Evolutionary conservation across 441 rosid genomes (phyloP).

Genomic region (Brassica balearica): DNA sequence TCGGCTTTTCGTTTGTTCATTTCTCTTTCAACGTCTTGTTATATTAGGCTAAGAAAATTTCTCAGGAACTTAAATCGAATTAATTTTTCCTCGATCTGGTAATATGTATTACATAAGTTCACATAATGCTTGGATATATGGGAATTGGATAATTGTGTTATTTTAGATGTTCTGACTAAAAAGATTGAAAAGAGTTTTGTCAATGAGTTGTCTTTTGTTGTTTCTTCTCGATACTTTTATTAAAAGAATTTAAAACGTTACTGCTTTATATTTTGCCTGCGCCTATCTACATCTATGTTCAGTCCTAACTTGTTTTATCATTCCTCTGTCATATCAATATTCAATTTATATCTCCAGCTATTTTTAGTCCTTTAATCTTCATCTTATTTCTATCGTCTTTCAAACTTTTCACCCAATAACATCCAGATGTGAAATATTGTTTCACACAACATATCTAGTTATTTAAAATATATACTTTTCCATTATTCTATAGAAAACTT

Average conservation of each 20-base stretch:
- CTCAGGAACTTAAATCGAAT: background rate
- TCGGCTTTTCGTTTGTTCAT: slow-evolving; percentile 29
- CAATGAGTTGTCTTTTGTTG: slow-evolving; percentile 44
- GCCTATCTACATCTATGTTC: slow-evolving; percentile 41
- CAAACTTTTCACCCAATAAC: background rate
- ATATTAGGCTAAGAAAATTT: background rate
- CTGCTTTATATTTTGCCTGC: slow-evolving; percentile 45
- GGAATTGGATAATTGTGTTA: slow-evolving; percentile 39
- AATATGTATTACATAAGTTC: background rate
- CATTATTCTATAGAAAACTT: background rate
- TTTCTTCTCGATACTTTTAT: slow-evolving; percentile 33
- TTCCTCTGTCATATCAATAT: slow-evolving; percentile 26
- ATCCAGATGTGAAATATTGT: background rate
- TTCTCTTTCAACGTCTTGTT: slow-evolving; percentile 11
- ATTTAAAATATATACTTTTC: background rate
- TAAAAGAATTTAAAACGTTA: slow-evolving; percentile 16
- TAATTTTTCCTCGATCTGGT: slow-evolving; percentile 24
- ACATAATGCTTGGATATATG: slow-evolving; percentile 26
- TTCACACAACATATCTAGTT: background rate
- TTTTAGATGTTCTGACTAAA: slow-evolving; percentile 44
- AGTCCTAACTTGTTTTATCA: slow-evolving; percentile 37
- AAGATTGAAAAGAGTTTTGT: slow-evolving; percentile 42
- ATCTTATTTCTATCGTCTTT: background rate
- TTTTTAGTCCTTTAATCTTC: background rate
- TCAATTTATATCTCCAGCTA: background rate